Evolutionary conservation across 2,329 filamentous ascomycete species (phyloP).

Genomic region (Cryphonectria nitschkei): DNA sequence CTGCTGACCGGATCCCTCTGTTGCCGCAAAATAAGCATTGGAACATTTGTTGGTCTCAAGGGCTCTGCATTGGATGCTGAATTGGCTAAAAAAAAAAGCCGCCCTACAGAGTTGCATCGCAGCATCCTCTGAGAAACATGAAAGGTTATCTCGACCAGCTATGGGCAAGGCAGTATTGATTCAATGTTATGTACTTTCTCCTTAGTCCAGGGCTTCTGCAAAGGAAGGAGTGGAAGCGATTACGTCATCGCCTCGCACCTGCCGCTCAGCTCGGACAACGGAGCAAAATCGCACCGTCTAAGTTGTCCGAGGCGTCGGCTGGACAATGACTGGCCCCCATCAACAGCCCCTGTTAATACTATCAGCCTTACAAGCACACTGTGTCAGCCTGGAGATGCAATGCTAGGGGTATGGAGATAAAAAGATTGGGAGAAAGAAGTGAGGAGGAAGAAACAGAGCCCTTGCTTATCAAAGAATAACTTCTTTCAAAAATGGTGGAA

Average conservation of each 20-base stretch:
- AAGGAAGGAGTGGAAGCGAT: background rate
- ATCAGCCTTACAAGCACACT: background rate
- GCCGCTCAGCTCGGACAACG: slow-evolving; percentile 28
- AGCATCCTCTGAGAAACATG: background rate
- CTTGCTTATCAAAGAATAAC: too few species aligned
- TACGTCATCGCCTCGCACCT: slow-evolving; percentile 15
- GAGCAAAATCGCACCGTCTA: slow-evolving; percentile 32
- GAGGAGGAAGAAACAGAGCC: background rate
- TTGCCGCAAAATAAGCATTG: background rate
- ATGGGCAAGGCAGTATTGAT: too few species aligned
- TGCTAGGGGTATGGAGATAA: background rate
- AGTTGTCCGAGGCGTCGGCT: slow-evolving; percentile 29
- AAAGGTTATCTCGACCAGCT: background rate
- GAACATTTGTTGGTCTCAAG: too few species aligned
- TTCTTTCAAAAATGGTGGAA: too few species aligned
- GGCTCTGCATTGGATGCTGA: too few species aligned
- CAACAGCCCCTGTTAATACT: background rate
- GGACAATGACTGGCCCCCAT: background rate
- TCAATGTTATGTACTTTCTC: background rate
- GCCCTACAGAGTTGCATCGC: background rate
- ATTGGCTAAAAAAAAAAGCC: background rate
- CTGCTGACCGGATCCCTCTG: background rate
- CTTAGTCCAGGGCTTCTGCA: background rate
- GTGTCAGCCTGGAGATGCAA: background rate
- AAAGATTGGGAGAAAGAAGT: too few species aligned